These are phyloP conservation scores for Pseudocercospora macadamiae DNA, from an alignment of 2,329 filamentous ascomycete genomes.

Conservation along the genomic window DNA sequence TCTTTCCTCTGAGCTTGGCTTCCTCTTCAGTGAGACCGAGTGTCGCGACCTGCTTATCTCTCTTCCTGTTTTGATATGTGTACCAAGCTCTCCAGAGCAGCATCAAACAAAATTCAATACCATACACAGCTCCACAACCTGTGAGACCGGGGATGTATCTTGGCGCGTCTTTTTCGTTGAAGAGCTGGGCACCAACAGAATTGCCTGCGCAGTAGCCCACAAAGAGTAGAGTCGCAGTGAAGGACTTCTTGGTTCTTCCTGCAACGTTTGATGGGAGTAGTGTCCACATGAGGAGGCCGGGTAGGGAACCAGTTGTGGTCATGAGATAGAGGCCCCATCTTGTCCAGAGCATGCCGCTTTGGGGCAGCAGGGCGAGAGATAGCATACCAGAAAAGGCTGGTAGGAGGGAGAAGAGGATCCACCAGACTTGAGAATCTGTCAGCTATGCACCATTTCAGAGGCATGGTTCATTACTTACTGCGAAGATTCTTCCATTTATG, in stretches of 20 bases:
- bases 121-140: constrained; percentile 38
- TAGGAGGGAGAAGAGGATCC: constrained; percentile 12
- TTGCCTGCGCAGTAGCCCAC: constrained; percentile 51
- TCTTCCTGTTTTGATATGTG: constrained; percentile 10
- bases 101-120: constrained; percentile 6
- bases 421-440: neutral
- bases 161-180: constrained; percentile 47
- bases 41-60: constrained; percentile 6
- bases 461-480: neutral
- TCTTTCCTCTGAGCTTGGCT: neutral
- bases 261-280: constrained; percentile 46
- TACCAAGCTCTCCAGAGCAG: constrained; percentile 14
- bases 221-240: constrained; percentile 48
- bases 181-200: constrained; percentile 50
- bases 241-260: constrained; percentile 49
- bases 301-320: constrained; percentile 12
- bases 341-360: constrained; percentile 1
- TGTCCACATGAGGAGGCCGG: constrained; percentile 15
- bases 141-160: constrained; percentile 47
- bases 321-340: constrained; percentile 14
- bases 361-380: constrained; percentile 8
- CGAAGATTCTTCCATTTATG: constrained; percentile 12
- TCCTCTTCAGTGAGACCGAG: constrained; percentile 13
- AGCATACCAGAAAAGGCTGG: constrained; percentile 15
- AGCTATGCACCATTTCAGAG: neutral